These are phyloP conservation scores for Exophiala xenobiotica DNA, from an alignment of 2,329 filamentous ascomycete genomes.

Conservation along the genomic window DNA sequence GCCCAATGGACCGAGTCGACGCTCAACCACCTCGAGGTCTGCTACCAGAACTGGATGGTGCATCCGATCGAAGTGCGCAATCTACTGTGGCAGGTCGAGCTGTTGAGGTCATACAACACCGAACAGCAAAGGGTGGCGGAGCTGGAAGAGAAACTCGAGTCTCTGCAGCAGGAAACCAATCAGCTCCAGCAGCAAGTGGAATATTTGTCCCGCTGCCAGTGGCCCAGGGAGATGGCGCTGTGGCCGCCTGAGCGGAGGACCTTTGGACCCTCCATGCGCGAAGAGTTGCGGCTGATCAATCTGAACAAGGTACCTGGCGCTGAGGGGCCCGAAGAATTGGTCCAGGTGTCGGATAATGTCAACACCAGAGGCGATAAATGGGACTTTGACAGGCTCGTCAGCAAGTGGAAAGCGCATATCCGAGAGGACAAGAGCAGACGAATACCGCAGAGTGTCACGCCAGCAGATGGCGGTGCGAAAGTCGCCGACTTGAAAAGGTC, in stretches of 20 bases:
- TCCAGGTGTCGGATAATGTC: constrained; percentile 13
- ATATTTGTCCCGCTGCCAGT: constrained; percentile 47
- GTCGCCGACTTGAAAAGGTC: constrained; percentile 16
- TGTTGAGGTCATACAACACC: constrained; percentile 47
- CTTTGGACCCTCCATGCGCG: constrained; percentile 34
- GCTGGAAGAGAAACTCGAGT: constrained; percentile 43
- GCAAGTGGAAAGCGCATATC: constrained; percentile 50
- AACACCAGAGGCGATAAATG: constrained; percentile 36
- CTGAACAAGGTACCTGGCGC: constrained; percentile 18
- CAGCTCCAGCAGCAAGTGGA: constrained; percentile 50
- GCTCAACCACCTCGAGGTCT: constrained; percentile 71
- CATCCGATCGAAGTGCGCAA: constrained; percentile 54
- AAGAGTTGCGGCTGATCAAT: constrained; percentile 23
- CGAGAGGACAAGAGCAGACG: constrained; percentile 31
- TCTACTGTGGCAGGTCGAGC: constrained; percentile 48
- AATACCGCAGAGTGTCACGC: constrained; percentile 7
- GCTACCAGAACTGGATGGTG: constrained; percentile 73
- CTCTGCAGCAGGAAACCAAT: constrained; percentile 49
- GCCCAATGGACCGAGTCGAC: constrained; percentile 65
- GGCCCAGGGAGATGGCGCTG: constrained; percentile 49
- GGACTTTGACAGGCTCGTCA: constrained; percentile 50
- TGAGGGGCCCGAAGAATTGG: constrained; percentile 7
- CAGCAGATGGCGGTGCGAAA: constrained; percentile 5
- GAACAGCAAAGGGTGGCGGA: constrained; percentile 47
- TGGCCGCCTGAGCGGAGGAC: constrained; percentile 47